Evolutionary conservation across 2,329 filamentous ascomycete genomes (phyloP), one percentile per base, ranked within the genome.

Genomic region (Sporothrix globosa): DNA sequence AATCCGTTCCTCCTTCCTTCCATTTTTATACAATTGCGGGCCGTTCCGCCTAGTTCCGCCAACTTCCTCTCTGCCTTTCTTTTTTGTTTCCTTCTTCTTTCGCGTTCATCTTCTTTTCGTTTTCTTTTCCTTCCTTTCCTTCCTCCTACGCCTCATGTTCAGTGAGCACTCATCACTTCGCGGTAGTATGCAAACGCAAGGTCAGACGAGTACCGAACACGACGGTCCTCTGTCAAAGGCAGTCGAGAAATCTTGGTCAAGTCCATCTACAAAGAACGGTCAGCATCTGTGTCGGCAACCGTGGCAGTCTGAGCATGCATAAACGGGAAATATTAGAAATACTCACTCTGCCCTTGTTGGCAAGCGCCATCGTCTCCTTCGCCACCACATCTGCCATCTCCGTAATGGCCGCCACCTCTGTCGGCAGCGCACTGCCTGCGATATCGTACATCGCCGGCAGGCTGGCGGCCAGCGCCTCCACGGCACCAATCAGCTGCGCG

Each of bases 321-420:
- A 34, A 34, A 9, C 34, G 34, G 5, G 34, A 34, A 19, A 34
- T 27, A 19, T 2, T 11, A 9, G 10, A 44, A 63, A 50, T n/a
- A 50, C 85, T 78, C 79, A 90, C 88, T 78, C 86, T 83, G 74
- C 86, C 86, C 76, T 85, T 83, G 76, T 86, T 86, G 65, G 81
- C 80, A 73, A 82, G 75, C 70, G 84, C 84, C 69, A 89, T 82
- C 71, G 91, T 86, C 77, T 89, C 86, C 73, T 86, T 86, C 11
- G 91, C 91, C 72, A 95, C 88, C 60, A 89, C 85, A 68, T 88
- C 88, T 61, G 90, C 91, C 86, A 97, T 97, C 77, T 96, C 93
- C 73, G 90, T 89, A 69, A 95, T 85, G 0, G 93, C 92, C 54
- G 94, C 92, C 68, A 88, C 83, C 77, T 91, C 86, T 73, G 88